Evolutionary conservation across 2,329 filamentous ascomycete genomes (phyloP).

Genomic region (Aspergillus sp.): DNA sequence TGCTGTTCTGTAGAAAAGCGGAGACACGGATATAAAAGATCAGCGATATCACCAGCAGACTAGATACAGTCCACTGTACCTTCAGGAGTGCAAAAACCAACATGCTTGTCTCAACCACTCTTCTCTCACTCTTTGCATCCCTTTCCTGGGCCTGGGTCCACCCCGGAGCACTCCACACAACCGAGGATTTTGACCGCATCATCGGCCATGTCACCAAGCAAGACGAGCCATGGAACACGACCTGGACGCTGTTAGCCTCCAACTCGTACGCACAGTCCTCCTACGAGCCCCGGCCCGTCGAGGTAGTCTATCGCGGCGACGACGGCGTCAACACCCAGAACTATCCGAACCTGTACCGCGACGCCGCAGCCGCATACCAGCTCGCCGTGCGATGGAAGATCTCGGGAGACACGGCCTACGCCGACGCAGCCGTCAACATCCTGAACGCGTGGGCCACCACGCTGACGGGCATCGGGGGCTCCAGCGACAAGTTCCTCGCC

Average conservation of each 20-base stretch:
- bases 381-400: constrained; percentile 44
- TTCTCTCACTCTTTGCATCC: too few relatives aligned
- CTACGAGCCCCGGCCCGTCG: constrained; percentile 29
- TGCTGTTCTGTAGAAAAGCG: too few relatives aligned
- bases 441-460: constrained; percentile 41
- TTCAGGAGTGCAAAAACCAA: too few relatives aligned
- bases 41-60: too few relatives aligned
- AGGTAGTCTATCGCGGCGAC: constrained; percentile 37
- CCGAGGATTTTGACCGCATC: neutral
- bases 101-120: too few relatives aligned
- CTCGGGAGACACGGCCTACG: constrained; percentile 36
- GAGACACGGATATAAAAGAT: too few relatives aligned
- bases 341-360: constrained; percentile 32
- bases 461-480: constrained; percentile 33
- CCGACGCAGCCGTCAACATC: constrained; percentile 36
- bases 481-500: constrained; percentile 39
- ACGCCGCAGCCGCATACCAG: constrained; percentile 39
- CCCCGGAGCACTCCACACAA: neutral
- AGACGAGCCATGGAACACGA: constrained; percentile 35
- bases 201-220: constrained; percentile 27
- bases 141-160: neutral
- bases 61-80: too few relatives aligned
- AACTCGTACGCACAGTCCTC: constrained; percentile 26
- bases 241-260: constrained; percentile 33
- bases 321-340: constrained; percentile 30